Evolutionary conservation across 352 stramenopile species (phyloP), one percentile per base, ranked within the genome.

Genomic region (Thraustochytrium sp.): DNA sequence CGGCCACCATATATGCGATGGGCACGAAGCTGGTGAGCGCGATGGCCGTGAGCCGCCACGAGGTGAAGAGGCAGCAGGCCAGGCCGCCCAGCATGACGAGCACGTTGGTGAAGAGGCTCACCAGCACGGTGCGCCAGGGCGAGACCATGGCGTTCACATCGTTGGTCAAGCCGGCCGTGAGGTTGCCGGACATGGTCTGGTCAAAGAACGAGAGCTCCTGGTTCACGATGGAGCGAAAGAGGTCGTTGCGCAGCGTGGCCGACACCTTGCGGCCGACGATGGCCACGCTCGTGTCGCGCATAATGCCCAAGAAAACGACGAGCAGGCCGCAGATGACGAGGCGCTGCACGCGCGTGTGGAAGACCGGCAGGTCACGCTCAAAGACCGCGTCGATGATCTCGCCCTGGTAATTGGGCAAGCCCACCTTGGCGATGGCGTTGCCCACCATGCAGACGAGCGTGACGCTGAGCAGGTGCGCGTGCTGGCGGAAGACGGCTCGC

Each of bases 71-170:
- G 72, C 87, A 90, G 73, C 90, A 85, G 1, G 65, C 29, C 4
- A 90, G 23, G 5, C 87, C 89, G 31, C 85, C 86, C 8, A 89
- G 38, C 9, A 90, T 49, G 31, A 91, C 84, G 2, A 90, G 53
- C 31, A 86, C 29, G 72, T 89, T 89, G 37, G 63, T 74, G 18
- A 88, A 36, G 16, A 88, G 49, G 26, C 59, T 84, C 18, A 59
- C 38, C 13, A 87, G 48, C 11, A 73, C 62, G 34, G 86, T 53
- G 18, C 84, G 85, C 23, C 84, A 90, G 2, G 87, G 87, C 16
- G 65, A 59, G 48, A 87, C 84, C 85, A 87, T 87, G 21, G 65
- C 76, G 18, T 87, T 85, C 5, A 86, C 85, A 48, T 87, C 85
- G 82, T 87, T 86, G 16, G 85, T 86, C 18, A 87, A 31, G n/a